Evolutionary conservation across 228 moss, liverwort and hornwort genomes (phyloP), one percentile per base, ranked within the genome.

Genomic region (Sphagnum magellanicum): DNA sequence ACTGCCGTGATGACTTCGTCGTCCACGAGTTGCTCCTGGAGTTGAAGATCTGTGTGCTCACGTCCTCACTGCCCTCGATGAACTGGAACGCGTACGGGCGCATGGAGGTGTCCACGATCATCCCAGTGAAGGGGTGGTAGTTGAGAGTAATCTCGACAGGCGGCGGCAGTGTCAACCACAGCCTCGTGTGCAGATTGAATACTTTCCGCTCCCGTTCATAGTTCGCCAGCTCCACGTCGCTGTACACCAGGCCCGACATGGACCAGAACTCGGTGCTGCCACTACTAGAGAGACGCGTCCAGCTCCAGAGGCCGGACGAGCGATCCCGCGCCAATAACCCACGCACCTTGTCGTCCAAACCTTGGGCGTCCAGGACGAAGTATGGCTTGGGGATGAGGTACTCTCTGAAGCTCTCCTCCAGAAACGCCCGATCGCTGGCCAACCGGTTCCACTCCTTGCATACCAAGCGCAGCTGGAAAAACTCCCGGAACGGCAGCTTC

Each of bases 141-240:
- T 63, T 75, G 14, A 57, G 61, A 50, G 52, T 75, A 67, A 0
- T 52, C 63, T 70, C 68, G 66, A 10, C 67, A 67, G 63, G 72
- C 68, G 48, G 72, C 5, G 79, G 72, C 48, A 79, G 63, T 4
- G 61, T 69, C 48, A 75, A 70, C 79, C 79, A 79, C 16, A 53
- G 75, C 58, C 71, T 72, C 0, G 72, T 79, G 66, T 75, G 79
- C 65, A 79, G 72, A 61, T 75, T 71, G 51, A 79, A 79, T 16
- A 75, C 75, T 71, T 67, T 69, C 9, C 50, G 70, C 3, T 66
- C 48, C 16, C 16, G 16, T 8, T 47, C 10, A 48, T 49, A 12
- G 10, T 51, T 48, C 70, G 50, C 3, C 3, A 60, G 4, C 32
- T 32, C 32, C 32, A 32, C 32, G 52, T 70, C 60, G 68, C 68